These are phyloP conservation scores for Hebeloma cylindrosporum DNA, from an alignment of 768 basidiomycete genomes.

Conservation along the genomic window DNA sequence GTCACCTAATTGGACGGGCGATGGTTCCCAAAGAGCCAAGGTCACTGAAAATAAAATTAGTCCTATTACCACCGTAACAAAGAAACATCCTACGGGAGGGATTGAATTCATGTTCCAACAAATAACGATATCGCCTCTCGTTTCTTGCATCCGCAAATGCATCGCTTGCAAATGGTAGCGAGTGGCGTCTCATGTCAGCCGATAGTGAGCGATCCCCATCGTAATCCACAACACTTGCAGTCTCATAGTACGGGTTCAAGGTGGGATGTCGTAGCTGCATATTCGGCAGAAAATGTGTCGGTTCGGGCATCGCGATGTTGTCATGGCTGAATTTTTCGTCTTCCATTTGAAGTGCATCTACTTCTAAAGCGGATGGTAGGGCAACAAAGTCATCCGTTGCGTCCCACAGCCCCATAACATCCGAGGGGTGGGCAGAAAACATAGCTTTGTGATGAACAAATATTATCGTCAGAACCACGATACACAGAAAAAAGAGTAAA, in stretches of 20 bases:
- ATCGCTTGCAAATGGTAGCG: conserved; percentile 39
- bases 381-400: conserved; percentile 20
- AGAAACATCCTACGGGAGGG: conserved; percentile 51
- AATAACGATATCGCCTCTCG: conserved; percentile 68
- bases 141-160: conserved; percentile 44
- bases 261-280: conserved; percentile 1
- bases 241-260: conserved; percentile 18
- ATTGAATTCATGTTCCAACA: conserved; percentile 69
- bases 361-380: conserved; percentile 23
- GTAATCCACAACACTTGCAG: conserved; percentile 27
- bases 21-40: conserved; percentile 71
- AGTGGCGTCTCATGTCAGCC: conserved; percentile 18
- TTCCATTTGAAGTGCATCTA: conserved; percentile 23
- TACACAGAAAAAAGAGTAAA: background rate
- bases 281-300: conserved; percentile 8
- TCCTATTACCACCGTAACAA: background rate
- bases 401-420: conserved; percentile 15
- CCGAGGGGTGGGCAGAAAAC: conserved; percentile 17
- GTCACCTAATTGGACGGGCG: conserved; percentile 60
- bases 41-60: conserved; percentile 41
- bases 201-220: conserved; percentile 21
- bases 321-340: conserved; percentile 16
- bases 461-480: background rate
- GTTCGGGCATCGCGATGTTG: conserved; percentile 16
- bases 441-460: conserved; percentile 13